Evolutionary conservation across 1,284 basidiomycete species (phyloP).

Genomic region (Peniophora sp.): DNA sequence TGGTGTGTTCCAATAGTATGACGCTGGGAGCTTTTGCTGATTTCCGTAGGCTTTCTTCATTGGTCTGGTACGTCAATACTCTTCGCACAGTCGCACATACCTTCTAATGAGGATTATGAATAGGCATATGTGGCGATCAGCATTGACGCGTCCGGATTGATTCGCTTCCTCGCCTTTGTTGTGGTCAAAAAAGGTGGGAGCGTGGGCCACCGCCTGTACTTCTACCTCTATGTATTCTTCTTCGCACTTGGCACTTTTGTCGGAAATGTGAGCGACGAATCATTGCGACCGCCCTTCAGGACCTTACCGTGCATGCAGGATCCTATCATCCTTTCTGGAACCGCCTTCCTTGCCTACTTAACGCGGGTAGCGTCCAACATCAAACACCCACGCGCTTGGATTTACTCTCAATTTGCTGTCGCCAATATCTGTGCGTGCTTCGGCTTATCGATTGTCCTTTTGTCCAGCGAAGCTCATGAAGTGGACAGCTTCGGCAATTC

Average conservation of each 20-base stretch:
- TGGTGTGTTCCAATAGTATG: constrained; percentile 23
- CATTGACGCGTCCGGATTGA: constrained; percentile 83
- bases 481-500: constrained; percentile 23
- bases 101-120: not conserved
- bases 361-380: constrained; percentile 61
- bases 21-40: too few relatives aligned
- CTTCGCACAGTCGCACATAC: not conserved
- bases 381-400: constrained; percentile 51
- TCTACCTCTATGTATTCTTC: constrained; percentile 21
- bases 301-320: constrained; percentile 33
- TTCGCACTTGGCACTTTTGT: constrained; percentile 73
- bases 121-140: constrained; percentile 92
- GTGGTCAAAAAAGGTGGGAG: constrained; percentile 74
- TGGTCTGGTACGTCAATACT: constrained; percentile 46
- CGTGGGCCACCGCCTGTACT: constrained; percentile 63
- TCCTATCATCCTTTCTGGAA: constrained; percentile 80
- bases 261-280: constrained; percentile 56
- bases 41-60: constrained; percentile 65
- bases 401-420: constrained; percentile 61
- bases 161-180: constrained; percentile 83
- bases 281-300: not conserved
- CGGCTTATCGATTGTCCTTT: not conserved
- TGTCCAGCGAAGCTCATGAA: not conserved
- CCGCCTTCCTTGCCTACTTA: constrained; percentile 83
- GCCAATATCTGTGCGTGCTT: constrained; percentile 70